Conservation (phyloP, 352 stramenopile species). For the Pythium vanterpoolii region DNA sequence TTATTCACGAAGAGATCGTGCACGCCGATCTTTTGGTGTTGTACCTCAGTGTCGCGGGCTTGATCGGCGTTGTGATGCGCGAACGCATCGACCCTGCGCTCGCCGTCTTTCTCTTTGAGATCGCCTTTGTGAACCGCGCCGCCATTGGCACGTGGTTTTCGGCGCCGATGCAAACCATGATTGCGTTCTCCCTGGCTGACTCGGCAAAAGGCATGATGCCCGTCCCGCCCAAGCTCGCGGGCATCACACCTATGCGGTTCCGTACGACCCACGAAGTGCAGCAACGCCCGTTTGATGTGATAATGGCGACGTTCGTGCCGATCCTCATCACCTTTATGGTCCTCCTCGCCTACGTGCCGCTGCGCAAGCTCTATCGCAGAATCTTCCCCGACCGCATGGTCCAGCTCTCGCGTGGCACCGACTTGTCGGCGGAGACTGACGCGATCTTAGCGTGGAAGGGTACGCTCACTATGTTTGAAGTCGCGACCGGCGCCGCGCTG, state of each 20-base stretch:
- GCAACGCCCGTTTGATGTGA: background rate
- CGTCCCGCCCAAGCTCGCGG: background rate
- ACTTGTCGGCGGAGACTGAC: slow-evolving; percentile 1
- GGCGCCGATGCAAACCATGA: background rate
- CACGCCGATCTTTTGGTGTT: slow-evolving; percentile 12
- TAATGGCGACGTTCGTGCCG: background rate
- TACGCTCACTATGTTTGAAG: slow-evolving; percentile 8
- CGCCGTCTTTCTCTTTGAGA: slow-evolving; percentile 14
- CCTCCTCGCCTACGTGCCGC: slow-evolving; percentile 5
- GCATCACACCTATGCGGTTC: slow-evolving; percentile 11
- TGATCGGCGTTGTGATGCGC: slow-evolving; percentile 1
- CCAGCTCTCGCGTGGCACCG: background rate
- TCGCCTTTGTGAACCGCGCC: slow-evolving; percentile 4
- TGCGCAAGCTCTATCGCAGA: slow-evolving; percentile 11
- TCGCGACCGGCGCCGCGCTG: slow-evolving; percentile 9
- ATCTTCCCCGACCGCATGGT: slow-evolving; percentile 1
- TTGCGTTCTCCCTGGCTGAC: background rate
- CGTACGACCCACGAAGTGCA: slow-evolving; percentile 9
- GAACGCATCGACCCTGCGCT: slow-evolving; percentile 20
- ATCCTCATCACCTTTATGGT: slow-evolving; percentile 7
- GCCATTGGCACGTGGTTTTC: slow-evolving; percentile 7
- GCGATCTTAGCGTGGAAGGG: slow-evolving; percentile 4
- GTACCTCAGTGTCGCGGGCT: background rate
- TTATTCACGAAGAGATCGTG: slow-evolving; percentile 6
- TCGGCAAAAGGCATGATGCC: background rate